Base-by-base conservation (phyloP, 2,329 filamentous ascomycete species). In the Verticillium zaregamsianum region DNA sequence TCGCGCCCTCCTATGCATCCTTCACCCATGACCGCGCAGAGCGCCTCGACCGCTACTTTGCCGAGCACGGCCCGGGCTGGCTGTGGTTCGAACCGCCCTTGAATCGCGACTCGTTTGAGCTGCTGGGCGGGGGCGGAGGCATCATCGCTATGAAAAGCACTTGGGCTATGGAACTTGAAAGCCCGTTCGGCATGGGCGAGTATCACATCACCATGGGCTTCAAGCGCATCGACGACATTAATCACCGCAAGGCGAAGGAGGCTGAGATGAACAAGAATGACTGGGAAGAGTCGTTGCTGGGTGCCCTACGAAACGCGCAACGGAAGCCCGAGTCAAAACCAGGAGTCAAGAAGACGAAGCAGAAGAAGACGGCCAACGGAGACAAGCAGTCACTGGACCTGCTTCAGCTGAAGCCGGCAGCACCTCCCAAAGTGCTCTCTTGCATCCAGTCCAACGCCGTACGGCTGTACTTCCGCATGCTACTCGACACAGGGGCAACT, bases 31-130 rank as follows among this genome's bases (percentile, higher is more conserved):
- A 79, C 66, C 74, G 79, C 62, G 60, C 63, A 12, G 71, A 71
- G 17, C 73, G 77, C 28, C 71, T 81, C 12, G 75, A 78, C 61
- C 69, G 68, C 2, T 81, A 80, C 60, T 67, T 57, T 39, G 68
- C 65, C 4, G 54, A 64, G 12, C 63, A 78, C 64, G 79, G 79
- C 2, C 66, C 70, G 1, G 78, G 77, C 9, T 80, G 77, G 75
- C 71, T 81, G 14, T 82, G 79, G 79, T 77, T 77, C 59, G 79
- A 82, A 62, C 73, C 76, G 3, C 79, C 79, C 0, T 68, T 81
- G 2, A 65, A 72, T 25, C 68, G 69, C 14, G 52, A 64, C 28
- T 57, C 56, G 17, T 66, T 32, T 2, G 65, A 28, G 28, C 28
- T 58, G 1, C 59, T 65, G 3, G 49, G 56, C 6, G 54, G 14